Evolutionary conservation across 345 rosid species (phyloP).

Genomic region (Linum usitatissimum): DNA sequence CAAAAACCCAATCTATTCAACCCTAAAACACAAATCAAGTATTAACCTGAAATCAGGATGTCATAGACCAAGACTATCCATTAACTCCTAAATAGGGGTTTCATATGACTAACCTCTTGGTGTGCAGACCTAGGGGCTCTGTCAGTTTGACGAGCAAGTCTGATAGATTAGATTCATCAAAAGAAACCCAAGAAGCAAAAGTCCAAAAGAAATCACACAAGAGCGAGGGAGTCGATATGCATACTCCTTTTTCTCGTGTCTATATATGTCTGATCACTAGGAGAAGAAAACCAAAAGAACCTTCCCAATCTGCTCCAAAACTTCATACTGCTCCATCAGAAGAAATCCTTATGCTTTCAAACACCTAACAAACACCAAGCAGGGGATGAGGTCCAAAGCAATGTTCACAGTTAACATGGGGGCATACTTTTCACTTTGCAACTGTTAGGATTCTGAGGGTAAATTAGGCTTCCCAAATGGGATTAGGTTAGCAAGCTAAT

Average conservation of each 20-base stretch:
- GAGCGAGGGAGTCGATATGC: background rate
- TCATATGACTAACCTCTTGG: constrained; percentile 8
- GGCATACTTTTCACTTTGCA: background rate
- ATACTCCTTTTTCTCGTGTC: constrained; percentile 4
- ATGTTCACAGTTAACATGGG: background rate
- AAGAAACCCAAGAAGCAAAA: background rate
- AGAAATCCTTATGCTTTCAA: background rate
- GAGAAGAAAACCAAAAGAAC: constrained; percentile 6
- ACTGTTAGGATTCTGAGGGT: background rate
- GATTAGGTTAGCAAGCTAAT: background rate
- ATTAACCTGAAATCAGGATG: too few relatives aligned
- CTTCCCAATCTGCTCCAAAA: constrained; percentile 11
- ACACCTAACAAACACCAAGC: background rate
- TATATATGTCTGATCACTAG: constrained; percentile 8
- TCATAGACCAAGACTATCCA: background rate
- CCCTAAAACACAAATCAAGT: too few relatives aligned
- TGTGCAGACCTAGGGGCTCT: constrained; percentile 4
- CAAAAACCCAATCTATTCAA: too few relatives aligned
- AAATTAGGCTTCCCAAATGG: background rate
- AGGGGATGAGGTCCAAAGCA: background rate
- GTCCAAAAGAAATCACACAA: background rate
- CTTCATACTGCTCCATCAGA: constrained; percentile 7
- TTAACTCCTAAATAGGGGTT: background rate
- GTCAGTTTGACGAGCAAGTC: constrained; percentile 7
- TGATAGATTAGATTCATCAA: constrained; percentile 1